phyloP scores from a whole-genome alignment of 2,329 filamentous ascomycete genomes.

The Calonectria henricotiae region DNA sequence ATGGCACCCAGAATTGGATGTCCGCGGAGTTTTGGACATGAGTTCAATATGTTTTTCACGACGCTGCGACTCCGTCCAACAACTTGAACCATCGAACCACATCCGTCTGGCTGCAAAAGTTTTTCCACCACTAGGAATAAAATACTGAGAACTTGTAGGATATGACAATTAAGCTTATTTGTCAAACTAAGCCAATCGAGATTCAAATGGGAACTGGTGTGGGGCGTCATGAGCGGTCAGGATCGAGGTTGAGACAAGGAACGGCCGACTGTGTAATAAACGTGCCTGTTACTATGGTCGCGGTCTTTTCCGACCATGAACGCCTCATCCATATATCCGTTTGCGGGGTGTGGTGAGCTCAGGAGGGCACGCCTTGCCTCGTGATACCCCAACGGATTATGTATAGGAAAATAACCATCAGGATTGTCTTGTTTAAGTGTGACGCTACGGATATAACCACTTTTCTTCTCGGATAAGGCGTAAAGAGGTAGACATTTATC shows the following conservation, averaged over 20 bases:
- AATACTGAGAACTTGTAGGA: background rate
- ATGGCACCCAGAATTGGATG: too few species aligned
- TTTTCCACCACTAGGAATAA: background rate
- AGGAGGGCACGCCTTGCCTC: background rate
- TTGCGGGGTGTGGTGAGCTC: background rate
- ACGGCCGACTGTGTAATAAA: background rate
- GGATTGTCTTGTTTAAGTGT: background rate
- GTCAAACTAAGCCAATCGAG: background rate
- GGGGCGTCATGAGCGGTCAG: background rate
- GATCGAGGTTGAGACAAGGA: background rate
- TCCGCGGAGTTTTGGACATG: too few species aligned
- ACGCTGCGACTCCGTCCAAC: too few species aligned
- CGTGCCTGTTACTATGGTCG: too few species aligned
- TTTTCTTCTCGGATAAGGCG: conserved; percentile 34
- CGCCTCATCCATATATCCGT: conserved; percentile 1
- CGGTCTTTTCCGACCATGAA: background rate
- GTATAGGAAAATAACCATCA: background rate
- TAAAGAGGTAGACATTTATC: conserved; percentile 40
- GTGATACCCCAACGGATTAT: background rate
- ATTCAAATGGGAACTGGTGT: background rate
- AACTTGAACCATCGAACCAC: too few species aligned
- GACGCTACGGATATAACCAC: conserved; percentile 10
- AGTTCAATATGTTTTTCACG: too few species aligned
- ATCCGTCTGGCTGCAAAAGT: background rate
- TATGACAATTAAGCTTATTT: background rate